Percentiles rank a stretch among this genome's conserved stretches.
These are phyloP conservation scores for Suhomyces guaymorum DNA, from an alignment of 1,139 yeast species.

Conservation along the genomic window DNA sequence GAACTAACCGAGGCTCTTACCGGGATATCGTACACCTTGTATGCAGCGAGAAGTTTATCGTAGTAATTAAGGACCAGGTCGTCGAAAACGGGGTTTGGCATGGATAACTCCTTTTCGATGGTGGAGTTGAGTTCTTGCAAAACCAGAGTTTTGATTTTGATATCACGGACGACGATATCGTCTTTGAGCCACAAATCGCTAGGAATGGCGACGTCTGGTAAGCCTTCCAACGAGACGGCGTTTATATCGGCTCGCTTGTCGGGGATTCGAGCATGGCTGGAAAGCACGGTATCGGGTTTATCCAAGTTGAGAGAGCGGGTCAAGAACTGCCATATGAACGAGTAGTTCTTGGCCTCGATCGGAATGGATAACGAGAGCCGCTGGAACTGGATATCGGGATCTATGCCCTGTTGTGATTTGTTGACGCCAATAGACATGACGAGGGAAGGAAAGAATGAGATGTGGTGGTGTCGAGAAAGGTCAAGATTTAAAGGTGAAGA, in stretches of 20 bases:
- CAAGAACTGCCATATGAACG: slow-evolving; percentile 27
- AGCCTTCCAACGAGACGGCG: slow-evolving; percentile 22
- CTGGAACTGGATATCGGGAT: slow-evolving; percentile 20
- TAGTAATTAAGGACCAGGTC: slow-evolving; percentile 36
- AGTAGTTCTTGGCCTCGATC: slow-evolving; percentile 28
- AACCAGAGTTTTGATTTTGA: slow-evolving; percentile 36
- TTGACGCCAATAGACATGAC: slow-evolving; percentile 3
- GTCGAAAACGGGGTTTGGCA: slow-evolving; percentile 22
- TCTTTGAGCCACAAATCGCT: slow-evolving; percentile 43
- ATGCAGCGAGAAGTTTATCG: slow-evolving; percentile 38
- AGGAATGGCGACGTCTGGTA: slow-evolving; percentile 40
- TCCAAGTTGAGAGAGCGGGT: slow-evolving; percentile 24
- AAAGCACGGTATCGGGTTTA: slow-evolving; percentile 14
- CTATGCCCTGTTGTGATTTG: neutral
- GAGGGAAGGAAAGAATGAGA: neutral
- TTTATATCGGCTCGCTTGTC: neutral
- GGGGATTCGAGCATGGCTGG: slow-evolving; percentile 5
- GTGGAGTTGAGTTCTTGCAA: slow-evolving; percentile 38
- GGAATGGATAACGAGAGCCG: slow-evolving; percentile 31
- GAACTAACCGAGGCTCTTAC: slow-evolving; percentile 12
- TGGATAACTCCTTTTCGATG: slow-evolving; percentile 29
- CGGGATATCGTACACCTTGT: slow-evolving; percentile 37
- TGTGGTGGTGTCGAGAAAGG: too few species aligned
- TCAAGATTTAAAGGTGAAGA: too few species aligned
- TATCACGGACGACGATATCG: slow-evolving; percentile 34